Evolutionary conservation across 2,329 filamentous ascomycete species (phyloP), one percentile per base, ranked within the genome.

Genomic region (Moelleriella libera): DNA sequence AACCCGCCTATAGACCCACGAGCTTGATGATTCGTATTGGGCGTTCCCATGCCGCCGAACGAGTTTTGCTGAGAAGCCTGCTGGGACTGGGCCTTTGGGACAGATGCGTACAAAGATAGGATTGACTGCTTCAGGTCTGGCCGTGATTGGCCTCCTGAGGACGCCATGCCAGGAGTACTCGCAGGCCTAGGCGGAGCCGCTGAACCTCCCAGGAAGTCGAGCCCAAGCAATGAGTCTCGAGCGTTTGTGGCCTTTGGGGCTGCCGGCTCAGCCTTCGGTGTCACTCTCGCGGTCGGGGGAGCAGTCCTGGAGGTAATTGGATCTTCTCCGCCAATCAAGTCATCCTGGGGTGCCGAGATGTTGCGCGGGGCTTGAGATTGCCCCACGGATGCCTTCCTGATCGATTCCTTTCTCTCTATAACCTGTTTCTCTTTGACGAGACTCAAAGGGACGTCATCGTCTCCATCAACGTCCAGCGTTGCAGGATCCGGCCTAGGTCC

Each of bases 61-160:
- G 82, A 66, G 6, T 53, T 47, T 31, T 55, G 70, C 28, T 72
- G 66, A 31, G 42, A 5, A 12, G 42, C 28, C 8, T 63, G 66
- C 48, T 66, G 70, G 30, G 78, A 71, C 55, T 85, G 83, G n/a
- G 86, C 80, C 59, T 88, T 85, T 1, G 88, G 85, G 5, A 80
- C 79, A 6, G 87, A 85, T 9, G 89, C 88, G 61, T 98, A 98
- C 12, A 98, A 75, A 6, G 92, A 98, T 45, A 98, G 69, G 51
- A 98, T 98, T 2, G 90, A 97, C 65, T 96, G 90, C 67, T 98
- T 98, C 50, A 98, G 71, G 61, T 98, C 92, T 3, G 90, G 89
- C 51, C 92, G 76, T 43, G 88, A 94, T 56, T 85, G 82, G 10
- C 75, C 74, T 14, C 71, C 71, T 3, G 74, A 62, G 5, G 75